Conservation (phyloP, 768 basidiomycete species). For the Tylopilus felleus region DNA sequence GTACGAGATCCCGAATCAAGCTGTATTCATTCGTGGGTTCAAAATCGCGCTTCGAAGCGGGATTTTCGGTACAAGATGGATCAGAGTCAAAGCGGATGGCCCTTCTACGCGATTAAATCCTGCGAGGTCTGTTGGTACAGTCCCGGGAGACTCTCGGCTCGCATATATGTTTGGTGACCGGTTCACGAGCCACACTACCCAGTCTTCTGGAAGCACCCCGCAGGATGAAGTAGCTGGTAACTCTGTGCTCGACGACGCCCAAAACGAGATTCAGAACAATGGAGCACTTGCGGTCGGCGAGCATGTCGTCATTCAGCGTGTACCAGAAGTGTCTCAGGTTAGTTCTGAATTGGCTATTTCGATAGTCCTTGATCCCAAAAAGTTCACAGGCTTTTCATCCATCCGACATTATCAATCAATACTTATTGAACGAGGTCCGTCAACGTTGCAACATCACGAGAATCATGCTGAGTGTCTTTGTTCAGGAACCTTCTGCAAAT, state of each 20-base stretch:
- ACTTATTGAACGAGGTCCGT: neutral
- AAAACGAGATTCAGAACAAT: neutral
- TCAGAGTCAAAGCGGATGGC: neutral
- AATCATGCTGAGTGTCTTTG: neutral
- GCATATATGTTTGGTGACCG: neutral
- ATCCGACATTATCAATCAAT: neutral
- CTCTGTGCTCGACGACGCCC: neutral
- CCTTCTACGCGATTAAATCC: neutral
- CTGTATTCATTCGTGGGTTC: conserved; percentile 28
- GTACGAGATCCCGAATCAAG: conserved; percentile 16
- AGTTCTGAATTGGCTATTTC: neutral
- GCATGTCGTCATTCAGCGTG: neutral
- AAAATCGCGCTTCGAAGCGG: conserved; percentile 15
- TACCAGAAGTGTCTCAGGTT: neutral
- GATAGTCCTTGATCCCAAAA: neutral
- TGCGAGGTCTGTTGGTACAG: neutral
- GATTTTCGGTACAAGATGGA: neutral
- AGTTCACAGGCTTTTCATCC: neutral
- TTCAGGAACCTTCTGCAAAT: neutral
- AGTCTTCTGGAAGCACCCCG: neutral
- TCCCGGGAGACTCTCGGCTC: neutral
- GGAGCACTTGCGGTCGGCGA: neutral
- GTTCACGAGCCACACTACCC: neutral
- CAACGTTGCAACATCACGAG: neutral
- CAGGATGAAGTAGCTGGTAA: neutral